A percentile compares a stretch with the other conserved stretches of the same genome.
phyloP scores from a whole-genome alignment of 208 protist genomes.

The Naegleria gruberi region DNA sequence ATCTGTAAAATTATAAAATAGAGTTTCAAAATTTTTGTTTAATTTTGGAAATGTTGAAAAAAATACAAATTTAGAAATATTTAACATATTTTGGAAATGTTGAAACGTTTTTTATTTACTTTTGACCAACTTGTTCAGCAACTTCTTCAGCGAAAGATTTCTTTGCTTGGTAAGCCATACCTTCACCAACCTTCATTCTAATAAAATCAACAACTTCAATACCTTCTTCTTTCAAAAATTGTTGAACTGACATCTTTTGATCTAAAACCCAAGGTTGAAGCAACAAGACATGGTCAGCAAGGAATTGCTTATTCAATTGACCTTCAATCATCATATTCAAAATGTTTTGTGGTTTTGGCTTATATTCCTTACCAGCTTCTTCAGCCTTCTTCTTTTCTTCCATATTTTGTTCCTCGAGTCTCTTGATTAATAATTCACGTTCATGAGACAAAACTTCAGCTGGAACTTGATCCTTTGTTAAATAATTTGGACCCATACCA shows the following conservation, averaged over 20 bases:
- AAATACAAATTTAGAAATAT: too few relatives aligned
- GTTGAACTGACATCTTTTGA: neutral
- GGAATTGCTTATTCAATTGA: constrained; percentile 9
- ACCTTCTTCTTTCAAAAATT: neutral
- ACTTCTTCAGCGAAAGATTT: neutral
- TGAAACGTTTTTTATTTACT: too few relatives aligned
- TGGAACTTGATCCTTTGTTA: constrained; percentile 8
- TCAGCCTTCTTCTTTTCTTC: neutral
- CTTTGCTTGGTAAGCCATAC: neutral
- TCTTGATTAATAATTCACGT: neutral
- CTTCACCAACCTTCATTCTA: constrained; percentile 10
- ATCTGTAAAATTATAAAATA: too few relatives aligned
- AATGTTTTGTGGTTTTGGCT: neutral
- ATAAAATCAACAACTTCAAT: neutral
- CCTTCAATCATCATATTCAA: neutral
- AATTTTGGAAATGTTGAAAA: too few relatives aligned
- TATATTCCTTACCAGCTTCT: neutral
- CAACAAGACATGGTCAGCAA: neutral
- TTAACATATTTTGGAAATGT: too few relatives aligned
- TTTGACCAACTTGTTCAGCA: constrained; percentile 7
- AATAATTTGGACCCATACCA: constrained; percentile 9
- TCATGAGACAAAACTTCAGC: neutral
- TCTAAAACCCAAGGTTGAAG: neutral
- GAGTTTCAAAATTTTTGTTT: too few relatives aligned
- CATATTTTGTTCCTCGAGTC: neutral